Base-by-base conservation (phyloP, 768 basidiomycete genomes). In the Gloeopeniophorella convolvens region DNA sequence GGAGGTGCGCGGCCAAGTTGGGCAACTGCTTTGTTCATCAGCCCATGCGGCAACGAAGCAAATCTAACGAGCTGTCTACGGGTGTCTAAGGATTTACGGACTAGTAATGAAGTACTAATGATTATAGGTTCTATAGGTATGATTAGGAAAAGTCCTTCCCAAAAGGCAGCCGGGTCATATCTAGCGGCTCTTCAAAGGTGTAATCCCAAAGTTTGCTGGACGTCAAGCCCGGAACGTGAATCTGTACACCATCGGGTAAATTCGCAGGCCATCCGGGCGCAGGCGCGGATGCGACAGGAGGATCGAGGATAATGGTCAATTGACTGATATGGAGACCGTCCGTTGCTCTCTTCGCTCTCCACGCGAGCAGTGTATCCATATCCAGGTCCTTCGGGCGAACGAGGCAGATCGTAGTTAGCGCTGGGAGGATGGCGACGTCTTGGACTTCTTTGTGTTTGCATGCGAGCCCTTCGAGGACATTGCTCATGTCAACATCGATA, bases 121-220 rank as follows among this genome's bases (percentile, higher is more conserved):
- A n/a, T n/a, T n/a, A n/a, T n/a, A n/a, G n/a, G n/a, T n/a, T n/a
- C n/a, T n/a, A n/a, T n/a, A n/a, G n/a, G n/a, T n/a, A n/a, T n/a
- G n/a, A 27, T 53, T 28, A 53, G 40, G 27, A 31, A 28, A 43
- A 28, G 18, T 57, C 56, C 42, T 44, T 57, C 34, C 56, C 56
- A 40, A 57, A 57, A 16, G 56, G 53, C 23, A 36, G 42, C 12
- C 44, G 55, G 27, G 42, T 56, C 56, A 57, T 55, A 40, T 55
- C 48, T 18, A 37, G 21, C n/a, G 56, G 56, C 23, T 57, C 54
- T 30, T 55, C 48, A 35, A 55, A 57, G 13, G 32, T 23, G 18
- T 27, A 28, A 42, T 42, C 47, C 24, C 12, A 3, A 5, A 32
- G 5, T 34, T 37, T 36, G 18, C 23, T 23, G 11, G 15, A 21